Base-by-base conservation (phyloP, 805 yeast species). In the Candida sithepensis region DNA sequence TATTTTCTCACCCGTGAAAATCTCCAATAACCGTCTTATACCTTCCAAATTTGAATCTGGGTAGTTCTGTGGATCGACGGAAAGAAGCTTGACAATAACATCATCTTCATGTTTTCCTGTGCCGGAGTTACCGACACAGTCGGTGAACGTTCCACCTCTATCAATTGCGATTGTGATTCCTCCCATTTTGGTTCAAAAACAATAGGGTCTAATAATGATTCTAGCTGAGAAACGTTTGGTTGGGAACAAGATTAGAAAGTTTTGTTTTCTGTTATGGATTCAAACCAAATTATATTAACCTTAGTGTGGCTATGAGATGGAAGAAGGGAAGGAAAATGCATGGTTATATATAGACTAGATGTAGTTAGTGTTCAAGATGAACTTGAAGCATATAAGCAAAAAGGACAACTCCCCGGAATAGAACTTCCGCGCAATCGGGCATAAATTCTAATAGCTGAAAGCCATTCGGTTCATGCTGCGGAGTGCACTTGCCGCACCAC, bases 41-140 rank as follows among this genome's bases (percentile, higher is more conserved):
- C 96, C 98, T 68, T 91, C 97, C 19, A 91, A 73, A 12, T 96
- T 96, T 0, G 98, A 96, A 73, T 91, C 98, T 2, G 75, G 70
- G 61, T 91, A 91, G 67, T 91, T 91, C 23, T 75, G 72, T 0
- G 97, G 96, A 59, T 91, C 97, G 3, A 88, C 96, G 0, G 96
- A 88, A 21, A 91, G 71, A 24, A 91, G 69, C 64, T 91, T 91
- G 64, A 91, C 75, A 2, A 87, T 81, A 33, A 78, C 74, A 59
- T 85, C 91, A 36, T 75, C 78, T 41, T 74, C 73, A 24, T 65
- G 68, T 50, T 74, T 66, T 34, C 74, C 76, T 14, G 73, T 59
- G 71, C 89, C 69, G 53, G 74, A 61, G 52, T 72, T 73, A 12
- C 76, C 78, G 46, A 81, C 67, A 66, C 85, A 74, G 59, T 88